Evolutionary conservation across 805 yeast genomes (phyloP).

Genomic region (Saccharomyces jurei): DNA sequence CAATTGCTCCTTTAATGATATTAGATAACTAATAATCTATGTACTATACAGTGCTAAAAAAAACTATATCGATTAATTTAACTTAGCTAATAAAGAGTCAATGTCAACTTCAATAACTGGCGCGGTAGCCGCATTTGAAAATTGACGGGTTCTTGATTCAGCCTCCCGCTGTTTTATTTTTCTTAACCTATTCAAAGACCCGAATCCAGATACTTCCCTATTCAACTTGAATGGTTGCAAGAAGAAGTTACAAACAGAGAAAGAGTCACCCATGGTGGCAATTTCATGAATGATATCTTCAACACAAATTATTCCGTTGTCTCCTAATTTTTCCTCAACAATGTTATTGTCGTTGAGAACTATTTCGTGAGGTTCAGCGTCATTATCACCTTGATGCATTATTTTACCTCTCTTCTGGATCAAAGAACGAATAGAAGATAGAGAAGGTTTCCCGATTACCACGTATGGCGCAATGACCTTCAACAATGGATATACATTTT

Average conservation of each 20-base stretch:
- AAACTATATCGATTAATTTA: slow-evolving; percentile 36
- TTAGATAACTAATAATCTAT: not conserved
- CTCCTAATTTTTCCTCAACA: slow-evolving; percentile 66
- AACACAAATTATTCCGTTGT: slow-evolving; percentile 64
- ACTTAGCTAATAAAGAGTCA: slow-evolving; percentile 57
- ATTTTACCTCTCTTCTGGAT: slow-evolving; percentile 72
- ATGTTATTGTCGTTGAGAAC: slow-evolving; percentile 66
- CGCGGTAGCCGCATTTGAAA: slow-evolving; percentile 56
- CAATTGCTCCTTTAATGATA: not conserved
- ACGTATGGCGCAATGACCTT: slow-evolving; percentile 66
- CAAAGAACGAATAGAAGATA: slow-evolving; percentile 60
- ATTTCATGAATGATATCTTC: slow-evolving; percentile 76
- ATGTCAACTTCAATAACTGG: slow-evolving; percentile 66
- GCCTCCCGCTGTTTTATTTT: slow-evolving; percentile 50
- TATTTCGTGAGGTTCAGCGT: slow-evolving; percentile 31
- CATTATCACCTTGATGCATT: slow-evolving; percentile 28
- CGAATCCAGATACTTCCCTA: slow-evolving; percentile 66
- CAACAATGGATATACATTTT: slow-evolving; percentile 52
- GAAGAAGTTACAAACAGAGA: slow-evolving; percentile 53
- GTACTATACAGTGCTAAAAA: not conserved
- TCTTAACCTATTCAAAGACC: slow-evolving; percentile 62
- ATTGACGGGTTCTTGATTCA: slow-evolving; percentile 34
- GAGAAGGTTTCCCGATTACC: slow-evolving; percentile 67
- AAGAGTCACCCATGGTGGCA: slow-evolving; percentile 52
- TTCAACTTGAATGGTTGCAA: slow-evolving; percentile 62